Evolutionary conservation across 2,329 filamentous ascomycete species (phyloP).

Genomic region (Trichoderma harzianum): DNA sequence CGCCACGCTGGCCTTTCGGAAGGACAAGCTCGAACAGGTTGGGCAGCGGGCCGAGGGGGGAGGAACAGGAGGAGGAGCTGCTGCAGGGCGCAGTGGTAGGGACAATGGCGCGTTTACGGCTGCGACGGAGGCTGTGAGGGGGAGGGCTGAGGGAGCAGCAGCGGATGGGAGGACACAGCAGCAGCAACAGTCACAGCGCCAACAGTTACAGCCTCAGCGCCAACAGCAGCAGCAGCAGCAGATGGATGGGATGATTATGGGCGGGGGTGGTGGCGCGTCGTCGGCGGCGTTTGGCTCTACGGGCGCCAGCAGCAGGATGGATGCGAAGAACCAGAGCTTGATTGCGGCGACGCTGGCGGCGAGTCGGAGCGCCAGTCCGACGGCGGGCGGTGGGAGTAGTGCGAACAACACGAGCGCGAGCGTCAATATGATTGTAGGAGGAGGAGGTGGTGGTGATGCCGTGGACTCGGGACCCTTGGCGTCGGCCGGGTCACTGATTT

Average conservation of each 20-base stretch:
- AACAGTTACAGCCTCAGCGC: constrained; percentile 33
- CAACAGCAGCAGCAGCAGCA: not conserved
- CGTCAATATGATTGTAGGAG: not conserved
- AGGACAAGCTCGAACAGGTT: constrained; percentile 21
- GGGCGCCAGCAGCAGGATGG: constrained; percentile 22
- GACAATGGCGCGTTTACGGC: constrained; percentile 44
- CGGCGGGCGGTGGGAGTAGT: constrained; percentile 27
- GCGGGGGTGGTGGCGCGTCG: constrained; percentile 27
- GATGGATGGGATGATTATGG: constrained; percentile 17
- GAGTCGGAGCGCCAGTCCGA: constrained; percentile 45
- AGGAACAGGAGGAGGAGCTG: not conserved
- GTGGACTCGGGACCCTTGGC: constrained; percentile 55
- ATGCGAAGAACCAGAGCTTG: constrained; percentile 53
- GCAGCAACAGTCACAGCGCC: constrained; percentile 31
- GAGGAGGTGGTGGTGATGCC: constrained; percentile 23
- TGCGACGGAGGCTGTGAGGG: constrained; percentile 38
- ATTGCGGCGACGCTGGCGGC: constrained; percentile 56
- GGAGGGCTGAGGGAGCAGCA: not conserved
- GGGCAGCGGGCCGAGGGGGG: constrained; percentile 16
- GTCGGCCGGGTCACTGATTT: constrained; percentile 62
- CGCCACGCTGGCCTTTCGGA: constrained; percentile 53
- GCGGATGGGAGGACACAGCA: constrained; percentile 23
- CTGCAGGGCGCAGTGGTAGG: not conserved
- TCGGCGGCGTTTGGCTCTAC: constrained; percentile 19
- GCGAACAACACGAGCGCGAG: constrained; percentile 22